Base-by-base conservation (phyloP, 345 rosid species). In the Fremontodendron californicum region DNA sequence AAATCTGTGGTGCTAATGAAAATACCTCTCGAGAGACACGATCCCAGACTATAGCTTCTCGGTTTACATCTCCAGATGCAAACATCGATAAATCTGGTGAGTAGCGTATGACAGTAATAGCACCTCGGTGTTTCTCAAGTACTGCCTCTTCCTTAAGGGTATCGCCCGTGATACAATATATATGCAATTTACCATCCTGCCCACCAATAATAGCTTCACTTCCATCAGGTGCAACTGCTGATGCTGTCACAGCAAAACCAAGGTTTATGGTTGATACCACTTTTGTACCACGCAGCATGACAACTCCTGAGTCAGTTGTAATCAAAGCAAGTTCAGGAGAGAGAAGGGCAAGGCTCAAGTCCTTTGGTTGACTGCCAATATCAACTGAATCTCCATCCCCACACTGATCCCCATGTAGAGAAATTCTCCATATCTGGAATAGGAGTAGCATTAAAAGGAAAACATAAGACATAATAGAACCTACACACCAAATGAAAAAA, bases 1-100 rank as follows among this genome's bases (percentile, higher is more conserved):
- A 73, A 54, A 25, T 6, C 40, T n/a, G 19, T 21, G 29, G 63
- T 73, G 35, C 19, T 49, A 71, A 39, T 5, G 8, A 39, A 62
- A 48, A 61, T 85, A 95, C 99, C 98, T 95, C 97, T 78, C 86
- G 83, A 43, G 99, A 85, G 79, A 80, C 86, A 75, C 91, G 86
- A 76, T 93, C 97, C 98, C 98, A 93, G 43, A 93, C 93, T 5
- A 90, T 71, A 71, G 99, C 94, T 87, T 95, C 99, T 88, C 98
- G 87, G 79, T 90, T 93, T 73, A 85, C 75, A 88, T 95, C 99
- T 71, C 87, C 96, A 58, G 99, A 89, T 68, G 97, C 98, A 87
- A 95, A 90, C 99, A 95, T 90, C 73, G 99, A 89, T 35, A 86
- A 69, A 84, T 95, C 97, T 2, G 98, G 98, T 45, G 99, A 95